Conservation (phyloP, 2,329 filamentous ascomycete species). For the Stachybotrys chartarum region DNA sequence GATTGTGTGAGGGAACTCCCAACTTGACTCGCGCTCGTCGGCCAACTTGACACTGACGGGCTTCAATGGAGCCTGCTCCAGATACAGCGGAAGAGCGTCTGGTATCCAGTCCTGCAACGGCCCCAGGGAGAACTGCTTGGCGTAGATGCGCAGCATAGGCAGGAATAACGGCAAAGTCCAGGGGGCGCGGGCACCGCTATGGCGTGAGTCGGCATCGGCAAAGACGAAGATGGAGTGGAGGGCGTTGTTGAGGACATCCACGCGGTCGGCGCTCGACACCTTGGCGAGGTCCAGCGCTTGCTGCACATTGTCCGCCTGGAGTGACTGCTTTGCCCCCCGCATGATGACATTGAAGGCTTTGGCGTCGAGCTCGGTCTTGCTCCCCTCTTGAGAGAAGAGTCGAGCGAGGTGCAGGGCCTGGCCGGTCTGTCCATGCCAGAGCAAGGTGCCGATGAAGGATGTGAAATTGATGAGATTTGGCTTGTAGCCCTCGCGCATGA, state of each 20-base stretch:
- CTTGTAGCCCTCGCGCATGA: conserved; percentile 53
- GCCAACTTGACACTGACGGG: background rate
- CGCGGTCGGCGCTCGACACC: conserved; percentile 39
- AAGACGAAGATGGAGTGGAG: conserved; percentile 44
- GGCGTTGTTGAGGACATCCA: conserved; percentile 26
- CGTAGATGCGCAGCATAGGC: conserved; percentile 42
- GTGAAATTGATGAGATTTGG: conserved; percentile 60
- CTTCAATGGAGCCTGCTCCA: conserved; percentile 1
- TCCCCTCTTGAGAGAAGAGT: conserved; percentile 30
- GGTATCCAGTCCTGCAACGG: conserved; percentile 35
- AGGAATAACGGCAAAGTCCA: conserved; percentile 32
- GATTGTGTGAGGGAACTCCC: conserved; percentile 22
- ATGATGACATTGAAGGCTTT: conserved; percentile 65
- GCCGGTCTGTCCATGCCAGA: conserved; percentile 37
- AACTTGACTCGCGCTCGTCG: conserved; percentile 4
- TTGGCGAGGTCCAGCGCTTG: conserved; percentile 28
- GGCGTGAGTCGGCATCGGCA: conserved; percentile 29
- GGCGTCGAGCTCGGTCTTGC: conserved; percentile 48
- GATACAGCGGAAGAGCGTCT: conserved; percentile 24
- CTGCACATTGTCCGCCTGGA: conserved; percentile 45
- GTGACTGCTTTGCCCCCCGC: conserved; percentile 56
- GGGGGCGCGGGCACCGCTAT: conserved; percentile 19
- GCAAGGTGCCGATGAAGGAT: conserved; percentile 63
- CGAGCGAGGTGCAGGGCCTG: conserved; percentile 26
- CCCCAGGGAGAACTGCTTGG: conserved; percentile 37